Conservation (phyloP, 805 yeast genomes). For the Starmerella asiatica region DNA sequence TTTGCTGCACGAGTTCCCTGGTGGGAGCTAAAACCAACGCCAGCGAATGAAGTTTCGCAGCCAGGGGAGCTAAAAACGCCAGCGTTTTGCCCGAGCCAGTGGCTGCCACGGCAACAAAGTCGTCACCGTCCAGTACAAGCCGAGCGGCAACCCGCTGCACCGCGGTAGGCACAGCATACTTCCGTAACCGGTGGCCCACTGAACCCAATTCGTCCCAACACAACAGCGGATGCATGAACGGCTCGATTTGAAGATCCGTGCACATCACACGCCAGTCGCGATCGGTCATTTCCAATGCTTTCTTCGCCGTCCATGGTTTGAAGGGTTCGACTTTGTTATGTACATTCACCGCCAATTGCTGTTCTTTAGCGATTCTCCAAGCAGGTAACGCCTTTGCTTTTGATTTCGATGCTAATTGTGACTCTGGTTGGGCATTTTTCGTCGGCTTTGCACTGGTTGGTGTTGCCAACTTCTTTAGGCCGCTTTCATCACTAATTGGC, state of each 20-base stretch:
- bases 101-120: constrained; percentile 81
- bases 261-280: constrained; percentile 84
- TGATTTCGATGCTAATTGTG: too few species aligned
- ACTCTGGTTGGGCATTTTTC: too few species aligned
- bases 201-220: constrained; percentile 36
- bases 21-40: constrained; percentile 75
- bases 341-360: too few species aligned
- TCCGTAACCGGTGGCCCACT: constrained; percentile 37
- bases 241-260: constrained; percentile 57
- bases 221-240: constrained; percentile 46
- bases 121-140: constrained; percentile 42
- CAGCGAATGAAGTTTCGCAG: constrained; percentile 39
- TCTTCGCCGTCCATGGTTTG: constrained; percentile 75
- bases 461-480: too few species aligned
- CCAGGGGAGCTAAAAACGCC: constrained; percentile 62
- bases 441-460: too few species aligned
- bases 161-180: constrained; percentile 64
- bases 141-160: constrained; percentile 86
- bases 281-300: constrained; percentile 47
- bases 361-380: too few species aligned
- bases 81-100: constrained; percentile 95
- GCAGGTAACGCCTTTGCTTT: too few species aligned
- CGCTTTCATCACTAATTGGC: too few species aligned
- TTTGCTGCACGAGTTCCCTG: constrained; percentile 85
- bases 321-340: too few species aligned